Conservation (phyloP, 495 filamentous ascomycete species). For the Penicillium daleae region DNA sequence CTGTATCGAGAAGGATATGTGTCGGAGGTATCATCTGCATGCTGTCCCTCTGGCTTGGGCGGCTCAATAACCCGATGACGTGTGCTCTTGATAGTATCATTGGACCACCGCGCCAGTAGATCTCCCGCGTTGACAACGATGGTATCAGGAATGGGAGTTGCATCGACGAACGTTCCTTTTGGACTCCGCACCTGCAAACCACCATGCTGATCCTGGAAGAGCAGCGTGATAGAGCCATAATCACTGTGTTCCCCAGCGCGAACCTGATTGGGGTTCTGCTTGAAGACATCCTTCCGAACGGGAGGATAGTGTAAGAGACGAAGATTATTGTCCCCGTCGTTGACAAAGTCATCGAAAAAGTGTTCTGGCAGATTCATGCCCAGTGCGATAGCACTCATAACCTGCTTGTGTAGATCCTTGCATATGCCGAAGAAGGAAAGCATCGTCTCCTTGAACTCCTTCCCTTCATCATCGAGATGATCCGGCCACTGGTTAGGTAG, state of each 20-base stretch:
- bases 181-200: conserved; percentile 85
- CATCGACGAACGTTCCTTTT: conserved; percentile 78
- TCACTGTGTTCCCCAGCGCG: conserved; percentile 87
- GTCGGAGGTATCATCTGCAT: conserved; percentile 26
- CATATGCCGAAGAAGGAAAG: conserved; percentile 70
- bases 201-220: conserved; percentile 86
- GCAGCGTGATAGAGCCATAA: conserved; percentile 83
- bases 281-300: conserved; percentile 69
- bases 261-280: conserved; percentile 71
- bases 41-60: conserved; percentile 40
- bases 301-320: conserved; percentile 88
- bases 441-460: conserved; percentile 74
- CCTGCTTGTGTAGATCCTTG: conserved; percentile 71
- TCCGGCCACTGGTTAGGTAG: conserved; percentile 83
- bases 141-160: conserved; percentile 78
- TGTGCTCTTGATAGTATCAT: conserved; percentile 86
- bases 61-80: conserved; percentile 91
- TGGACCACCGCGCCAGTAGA: conserved; percentile 85
- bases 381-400: conserved; percentile 89
- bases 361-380: conserved; percentile 73
- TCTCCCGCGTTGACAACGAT: conserved; percentile 94
- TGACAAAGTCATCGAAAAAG: conserved; percentile 79
- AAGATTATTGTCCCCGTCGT: conserved; percentile 80
- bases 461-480: conserved; percentile 61
- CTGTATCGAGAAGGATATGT: conserved; percentile 52